Evolutionary conservation across 805 yeast genomes (phyloP), one percentile per base, ranked within the genome.

Genomic region (Sugiyamaella lignohabitans): DNA sequence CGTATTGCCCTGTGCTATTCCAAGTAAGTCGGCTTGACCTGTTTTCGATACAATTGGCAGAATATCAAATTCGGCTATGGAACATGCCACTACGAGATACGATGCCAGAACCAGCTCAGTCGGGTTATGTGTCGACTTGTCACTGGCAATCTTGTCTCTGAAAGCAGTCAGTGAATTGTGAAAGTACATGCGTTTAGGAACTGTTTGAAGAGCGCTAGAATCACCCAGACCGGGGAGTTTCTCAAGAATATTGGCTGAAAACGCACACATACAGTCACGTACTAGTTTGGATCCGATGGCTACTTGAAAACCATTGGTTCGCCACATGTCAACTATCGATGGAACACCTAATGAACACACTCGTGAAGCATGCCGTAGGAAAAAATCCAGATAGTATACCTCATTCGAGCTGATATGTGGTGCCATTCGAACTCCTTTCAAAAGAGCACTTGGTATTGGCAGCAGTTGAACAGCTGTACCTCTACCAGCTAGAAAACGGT

Each of bases 71-170:
- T 44, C 38, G 30, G 24, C 27, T 18, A 44, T 22, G 14, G 27
- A 16, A 20, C 23, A 23, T 18, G 24, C 47, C 6, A 23, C 3
- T 3, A 29, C 23, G 19, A 44, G 37, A 19, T 29, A 10, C 11
- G 47, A 44, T 16, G 42, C 29, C 32, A 44, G 17, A 16, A 44
- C 38, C n/a, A 44, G 20, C 21, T 44, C 47, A 4, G 3, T n/a
- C 2, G 47, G 47, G 19, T 24, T 27, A 22, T 38, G 42, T 5
- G 11, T 5, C 3, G 38, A 18, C 18, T 27, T 19, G 19, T 44
- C 42, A 20, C 20, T 8, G 22, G 40, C 40, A 5, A 44, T 39
- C n/a, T 21, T 14, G 5, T 44, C 23, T 3, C 47, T 40, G 16
- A 44, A 29, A 11, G 18, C 5, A 22, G 20, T 23, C 14, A 44